A percentile compares a stretch with the other conserved stretches of the same genome.
These are phyloP conservation scores for Taxillus chinensis DNA, from an alignment of 164 flowering plant species.

Conservation along the genomic window DNA sequence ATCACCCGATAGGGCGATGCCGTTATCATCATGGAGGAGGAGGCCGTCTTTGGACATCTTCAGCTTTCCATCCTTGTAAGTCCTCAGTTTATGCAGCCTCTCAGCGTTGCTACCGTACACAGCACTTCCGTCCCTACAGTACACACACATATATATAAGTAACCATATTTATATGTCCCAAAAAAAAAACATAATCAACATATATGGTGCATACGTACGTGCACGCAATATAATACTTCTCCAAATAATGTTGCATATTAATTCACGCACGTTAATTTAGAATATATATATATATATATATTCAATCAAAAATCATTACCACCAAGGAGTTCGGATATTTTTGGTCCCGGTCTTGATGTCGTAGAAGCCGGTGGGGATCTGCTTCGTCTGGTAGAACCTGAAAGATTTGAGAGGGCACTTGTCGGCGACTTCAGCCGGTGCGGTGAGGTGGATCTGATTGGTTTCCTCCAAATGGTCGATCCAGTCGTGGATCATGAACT, in stretches of 20 bases:
- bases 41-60: constrained; percentile 26
- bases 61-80: constrained; percentile 34
- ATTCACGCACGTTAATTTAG: too few species aligned
- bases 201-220: too few species aligned
- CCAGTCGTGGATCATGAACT: constrained; percentile 50
- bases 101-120: constrained; percentile 32
- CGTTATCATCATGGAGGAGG: constrained; percentile 25
- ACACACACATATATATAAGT: background rate
- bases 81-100: constrained; percentile 19
- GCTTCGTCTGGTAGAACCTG: constrained; percentile 25
- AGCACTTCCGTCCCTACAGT: constrained; percentile 34
- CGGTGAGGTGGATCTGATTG: constrained; percentile 26
- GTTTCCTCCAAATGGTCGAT: constrained; percentile 37
- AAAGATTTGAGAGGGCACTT: constrained; percentile 34
- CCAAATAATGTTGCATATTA: too few species aligned
- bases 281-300: too few species aligned
- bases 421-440: constrained; percentile 26
- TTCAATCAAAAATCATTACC: constrained; percentile 10
- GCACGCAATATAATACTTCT: too few species aligned
- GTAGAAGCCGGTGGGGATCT: constrained; percentile 18
- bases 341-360: constrained; percentile 18
- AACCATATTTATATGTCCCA: too few species aligned
- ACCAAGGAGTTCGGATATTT: constrained; percentile 41
- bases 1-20: constrained; percentile 28
- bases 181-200: too few species aligned